Evolutionary conservation across 2,329 filamentous ascomycete species (phyloP).

Genomic region (Pseudopithomyces maydicus): DNA sequence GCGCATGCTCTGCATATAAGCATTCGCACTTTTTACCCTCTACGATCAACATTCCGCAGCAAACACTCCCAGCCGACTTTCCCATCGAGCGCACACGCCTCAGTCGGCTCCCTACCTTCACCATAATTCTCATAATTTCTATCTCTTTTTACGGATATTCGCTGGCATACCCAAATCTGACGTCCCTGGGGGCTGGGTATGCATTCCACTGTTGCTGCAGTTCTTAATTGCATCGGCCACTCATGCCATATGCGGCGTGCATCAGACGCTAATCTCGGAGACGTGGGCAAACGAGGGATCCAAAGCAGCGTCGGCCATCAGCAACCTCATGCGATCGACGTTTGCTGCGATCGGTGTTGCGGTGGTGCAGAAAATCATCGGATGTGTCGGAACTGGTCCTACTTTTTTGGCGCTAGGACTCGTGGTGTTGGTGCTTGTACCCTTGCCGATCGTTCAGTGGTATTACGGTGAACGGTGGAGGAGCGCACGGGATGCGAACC

Average conservation of each 20-base stretch:
- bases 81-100: slow-evolving; percentile 49
- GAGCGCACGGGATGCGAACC: slow-evolving; percentile 6
- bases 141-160: slow-evolving; percentile 47
- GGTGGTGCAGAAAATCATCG: slow-evolving; percentile 64
- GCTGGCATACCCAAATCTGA: slow-evolving; percentile 40
- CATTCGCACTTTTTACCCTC: slow-evolving; percentile 33
- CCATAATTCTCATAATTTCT: slow-evolving; percentile 42
- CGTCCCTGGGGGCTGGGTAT: slow-evolving; percentile 16
- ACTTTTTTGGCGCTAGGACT: slow-evolving; percentile 19
- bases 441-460: slow-evolving; percentile 18
- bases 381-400: slow-evolving; percentile 64
- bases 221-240: slow-evolving; percentile 41
- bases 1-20: slow-evolving; percentile 42
- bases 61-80: slow-evolving; percentile 42
- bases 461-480: slow-evolving; percentile 18
- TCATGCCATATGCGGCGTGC: slow-evolving; percentile 54
- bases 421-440: slow-evolving; percentile 16
- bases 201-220: slow-evolving; percentile 18
- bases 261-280: slow-evolving; percentile 68
- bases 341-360: slow-evolving; percentile 65
- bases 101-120: slow-evolving; percentile 47
- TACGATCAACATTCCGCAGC: slow-evolving; percentile 23
- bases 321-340: slow-evolving; percentile 67
- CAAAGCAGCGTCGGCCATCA: slow-evolving; percentile 66
- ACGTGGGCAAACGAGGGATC: slow-evolving; percentile 61